phyloP scores from a whole-genome alignment of 805 yeast genomes.

The Candida saitoana region DNA sequence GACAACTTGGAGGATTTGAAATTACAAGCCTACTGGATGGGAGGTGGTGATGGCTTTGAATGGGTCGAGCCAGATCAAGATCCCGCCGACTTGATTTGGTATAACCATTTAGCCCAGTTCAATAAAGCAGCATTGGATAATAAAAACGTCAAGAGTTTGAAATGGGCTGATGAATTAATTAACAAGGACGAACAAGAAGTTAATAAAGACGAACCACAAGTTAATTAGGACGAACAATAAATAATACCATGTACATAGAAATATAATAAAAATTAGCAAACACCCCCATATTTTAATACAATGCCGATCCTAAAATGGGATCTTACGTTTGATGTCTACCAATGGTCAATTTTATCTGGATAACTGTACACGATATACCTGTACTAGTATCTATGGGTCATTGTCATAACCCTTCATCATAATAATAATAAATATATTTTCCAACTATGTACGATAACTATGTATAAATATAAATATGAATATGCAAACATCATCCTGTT shows the following conservation, averaged over 20 bases:
- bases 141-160: constrained; percentile 17
- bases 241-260: not conserved
- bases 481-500: not conserved
- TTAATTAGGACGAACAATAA: not conserved
- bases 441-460: too few relatives aligned
- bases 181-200: constrained; percentile 12
- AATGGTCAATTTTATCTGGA: too few relatives aligned
- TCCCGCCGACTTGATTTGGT: constrained; percentile 64
- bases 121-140: constrained; percentile 18
- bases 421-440: too few relatives aligned
- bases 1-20: constrained; percentile 63
- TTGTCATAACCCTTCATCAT: too few relatives aligned
- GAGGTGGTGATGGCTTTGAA: constrained; percentile 80
- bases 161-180: constrained; percentile 41
- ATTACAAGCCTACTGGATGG: constrained; percentile 81
- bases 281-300: too few relatives aligned
- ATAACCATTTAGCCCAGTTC: constrained; percentile 22
- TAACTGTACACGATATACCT: too few relatives aligned
- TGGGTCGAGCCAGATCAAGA: constrained; percentile 92
- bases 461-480: not conserved
- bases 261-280: too few relatives aligned
- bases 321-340: too few relatives aligned
- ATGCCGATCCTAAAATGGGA: too few relatives aligned
- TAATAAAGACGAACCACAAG: too few relatives aligned
- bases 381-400: too few relatives aligned